These are phyloP conservation scores for Crataegus laevigata DNA, from an alignment of 306 rosid species.

Conservation along the genomic window DNA sequence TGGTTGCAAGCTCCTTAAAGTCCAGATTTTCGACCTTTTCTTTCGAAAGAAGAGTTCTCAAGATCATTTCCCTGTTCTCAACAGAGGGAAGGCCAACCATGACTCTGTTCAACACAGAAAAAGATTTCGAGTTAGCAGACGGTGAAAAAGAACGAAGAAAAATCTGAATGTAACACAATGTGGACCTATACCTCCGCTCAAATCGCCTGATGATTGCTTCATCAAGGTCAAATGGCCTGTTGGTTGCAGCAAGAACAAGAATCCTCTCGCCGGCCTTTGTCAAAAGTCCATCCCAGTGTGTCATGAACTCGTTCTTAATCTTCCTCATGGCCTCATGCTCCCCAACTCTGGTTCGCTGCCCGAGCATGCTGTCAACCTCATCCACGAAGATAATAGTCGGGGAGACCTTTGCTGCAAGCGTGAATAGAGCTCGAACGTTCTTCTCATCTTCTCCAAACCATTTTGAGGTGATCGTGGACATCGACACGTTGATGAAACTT, in stretches of 20 bases:
- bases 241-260: constrained; percentile 81
- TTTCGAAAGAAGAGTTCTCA: constrained; percentile 63
- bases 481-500: constrained; percentile 72
- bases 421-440: constrained; percentile 68
- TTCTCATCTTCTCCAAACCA: constrained; percentile 79
- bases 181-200: constrained; percentile 51
- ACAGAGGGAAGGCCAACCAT: constrained; percentile 80
- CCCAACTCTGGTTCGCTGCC: constrained; percentile 68
- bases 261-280: constrained; percentile 45
- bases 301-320: constrained; percentile 79
- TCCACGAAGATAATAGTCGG: constrained; percentile 78
- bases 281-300: constrained; percentile 80
- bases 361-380: constrained; percentile 88
- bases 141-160: background rate
- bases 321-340: constrained; percentile 73
- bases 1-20: constrained; percentile 65
- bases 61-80: constrained; percentile 64
- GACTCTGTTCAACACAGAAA: constrained; percentile 37
- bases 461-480: constrained; percentile 70
- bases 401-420: constrained; percentile 73
- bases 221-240: constrained; percentile 85
- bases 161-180: background rate
- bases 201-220: constrained; percentile 83
- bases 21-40: constrained; percentile 57
- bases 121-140: constrained; percentile 6